Evolutionary conservation across 1,139 yeast species (phyloP).

Genomic region (Saccharomyces pastorianus): DNA sequence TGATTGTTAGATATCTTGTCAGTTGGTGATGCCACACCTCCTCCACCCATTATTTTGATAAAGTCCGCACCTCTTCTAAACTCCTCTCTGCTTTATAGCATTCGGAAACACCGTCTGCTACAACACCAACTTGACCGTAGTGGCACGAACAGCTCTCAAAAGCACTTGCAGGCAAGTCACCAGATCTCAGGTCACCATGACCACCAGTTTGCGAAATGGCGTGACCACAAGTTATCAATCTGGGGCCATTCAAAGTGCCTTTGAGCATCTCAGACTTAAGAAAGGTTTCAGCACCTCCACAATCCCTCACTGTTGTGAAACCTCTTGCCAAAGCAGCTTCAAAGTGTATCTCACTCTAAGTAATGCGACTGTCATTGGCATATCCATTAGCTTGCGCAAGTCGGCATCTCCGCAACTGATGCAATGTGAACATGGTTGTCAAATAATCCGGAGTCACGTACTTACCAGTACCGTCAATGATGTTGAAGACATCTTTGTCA

Average conservation of each 20-base stretch:
- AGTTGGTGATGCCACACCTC: conserved; percentile 11
- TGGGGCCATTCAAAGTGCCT: conserved; percentile 3
- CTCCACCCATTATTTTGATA: conserved; percentile 10
- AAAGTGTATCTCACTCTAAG: conserved; percentile 4
- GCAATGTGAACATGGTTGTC: conserved; percentile 6
- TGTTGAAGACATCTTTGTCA: neutral
- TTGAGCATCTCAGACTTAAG: neutral
- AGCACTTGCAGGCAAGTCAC: conserved; percentile 5
- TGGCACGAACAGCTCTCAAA: conserved; percentile 9
- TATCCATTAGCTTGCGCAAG: neutral
- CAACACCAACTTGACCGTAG: conserved; percentile 6
- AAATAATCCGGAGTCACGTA: conserved; percentile 4
- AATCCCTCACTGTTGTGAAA: conserved; percentile 2
- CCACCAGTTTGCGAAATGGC: conserved; percentile 12
- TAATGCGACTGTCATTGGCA: conserved; percentile 4
- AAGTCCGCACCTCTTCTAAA: conserved; percentile 11
- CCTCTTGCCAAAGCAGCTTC: conserved; percentile 5
- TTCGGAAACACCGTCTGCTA: conserved; percentile 9
- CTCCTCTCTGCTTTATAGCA: conserved; percentile 10
- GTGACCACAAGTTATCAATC: conserved; percentile 9
- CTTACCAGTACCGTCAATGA: conserved; percentile 3
- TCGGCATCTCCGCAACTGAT: conserved; percentile 4
- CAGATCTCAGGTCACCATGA: conserved; percentile 8
- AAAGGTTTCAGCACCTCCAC: neutral
- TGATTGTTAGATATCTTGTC: conserved; percentile 9